Evolutionary conservation across 306 rosid species (phyloP), one percentile per base, ranked within the genome.

Genomic region (Quercus agrifolia): DNA sequence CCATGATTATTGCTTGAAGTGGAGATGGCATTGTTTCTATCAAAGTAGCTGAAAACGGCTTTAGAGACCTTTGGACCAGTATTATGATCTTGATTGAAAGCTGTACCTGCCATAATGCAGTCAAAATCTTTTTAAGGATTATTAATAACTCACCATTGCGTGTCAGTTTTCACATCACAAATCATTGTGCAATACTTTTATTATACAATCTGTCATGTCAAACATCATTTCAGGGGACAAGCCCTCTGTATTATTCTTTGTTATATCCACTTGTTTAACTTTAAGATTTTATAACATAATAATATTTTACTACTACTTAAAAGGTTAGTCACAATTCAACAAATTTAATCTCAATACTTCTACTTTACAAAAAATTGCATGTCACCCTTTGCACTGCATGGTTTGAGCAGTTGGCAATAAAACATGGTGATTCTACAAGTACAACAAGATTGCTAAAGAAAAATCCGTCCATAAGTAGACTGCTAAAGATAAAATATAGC

Each of bases 101-200:
- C 21, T 73, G 77, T 70, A 61, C 83, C 90, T 84, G 85, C 56
- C 78, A 69, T 72, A 69, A 71, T 52, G 77, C 28, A 82, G 78
- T 71, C 74, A 78, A 64, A 19, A 73, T 68, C 70, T 78, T 13
- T 51, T 72, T 58, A 41, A 70, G 61, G 54, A 38, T 35, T 19
- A 70, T 28, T 67, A 68, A 78, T 63, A 78, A 59, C 4, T 59
- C 31, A 23, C 33, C 67, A 23, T 6, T 2, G 33, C 12, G 67
- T 21, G 67, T 21, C 31, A 59, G 4, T 23, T 59, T 20, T 21
- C 25, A 4, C 18, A 21, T 23, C 67, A 59, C 13, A 3, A 25
- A 23, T 1, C 30, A 3, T 13, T 2, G 13, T 9, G 67, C 67
- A 59, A 9, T 59, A 9, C 33, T 28, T 63, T 5, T 28, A 63